phyloP scores from a whole-genome alignment of 495 filamentous ascomycete species.

The Aspergillus incahuasiensis region DNA sequence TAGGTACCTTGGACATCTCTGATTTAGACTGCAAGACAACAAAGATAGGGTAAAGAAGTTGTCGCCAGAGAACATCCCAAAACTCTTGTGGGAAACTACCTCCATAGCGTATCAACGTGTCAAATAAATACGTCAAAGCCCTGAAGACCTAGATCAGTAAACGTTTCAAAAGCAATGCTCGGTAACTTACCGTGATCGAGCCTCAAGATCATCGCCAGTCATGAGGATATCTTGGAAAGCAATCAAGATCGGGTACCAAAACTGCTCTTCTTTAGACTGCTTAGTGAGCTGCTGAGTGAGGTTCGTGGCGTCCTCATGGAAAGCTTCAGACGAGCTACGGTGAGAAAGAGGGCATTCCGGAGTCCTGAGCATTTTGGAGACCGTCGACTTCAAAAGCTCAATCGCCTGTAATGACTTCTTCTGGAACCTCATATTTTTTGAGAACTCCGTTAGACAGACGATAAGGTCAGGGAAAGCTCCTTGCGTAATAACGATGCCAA shows the following conservation, averaged over 20 bases:
- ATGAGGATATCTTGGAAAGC: slow-evolving; percentile 98
- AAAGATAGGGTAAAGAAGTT: slow-evolving; percentile 96
- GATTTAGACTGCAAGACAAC: slow-evolving; percentile 94
- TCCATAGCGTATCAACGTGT: slow-evolving; percentile 82
- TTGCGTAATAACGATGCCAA: slow-evolving; percentile 92
- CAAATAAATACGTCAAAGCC: slow-evolving; percentile 93
- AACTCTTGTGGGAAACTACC: slow-evolving; percentile 90
- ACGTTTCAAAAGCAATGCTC: neutral
- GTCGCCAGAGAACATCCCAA: slow-evolving; percentile 97
- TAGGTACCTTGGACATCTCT: slow-evolving; percentile 89
- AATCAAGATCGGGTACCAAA: slow-evolving; percentile 97
- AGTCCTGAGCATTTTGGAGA: slow-evolving; percentile 89
- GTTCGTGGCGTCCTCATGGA: slow-evolving; percentile 45
- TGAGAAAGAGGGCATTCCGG: slow-evolving; percentile 90
- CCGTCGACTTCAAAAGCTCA: slow-evolving; percentile 85
- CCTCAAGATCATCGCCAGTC: slow-evolving; percentile 98
- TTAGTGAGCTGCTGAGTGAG: slow-evolving; percentile 46
- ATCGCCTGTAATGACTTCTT: slow-evolving; percentile 97
- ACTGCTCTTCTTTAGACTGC: slow-evolving; percentile 86
- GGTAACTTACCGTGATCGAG: slow-evolving; percentile 59
- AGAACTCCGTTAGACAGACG: slow-evolving; percentile 95
- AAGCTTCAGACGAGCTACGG: slow-evolving; percentile 37
- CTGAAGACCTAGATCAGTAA: slow-evolving; percentile 34
- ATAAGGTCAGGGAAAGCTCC: slow-evolving; percentile 95
- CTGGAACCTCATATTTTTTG: slow-evolving; percentile 95